A percentile compares a stretch with the other conserved stretches of the same genome.
phyloP scores from a whole-genome alignment of 192 early-diverging fungal genomes.

The Coemansia sp. region DNA sequence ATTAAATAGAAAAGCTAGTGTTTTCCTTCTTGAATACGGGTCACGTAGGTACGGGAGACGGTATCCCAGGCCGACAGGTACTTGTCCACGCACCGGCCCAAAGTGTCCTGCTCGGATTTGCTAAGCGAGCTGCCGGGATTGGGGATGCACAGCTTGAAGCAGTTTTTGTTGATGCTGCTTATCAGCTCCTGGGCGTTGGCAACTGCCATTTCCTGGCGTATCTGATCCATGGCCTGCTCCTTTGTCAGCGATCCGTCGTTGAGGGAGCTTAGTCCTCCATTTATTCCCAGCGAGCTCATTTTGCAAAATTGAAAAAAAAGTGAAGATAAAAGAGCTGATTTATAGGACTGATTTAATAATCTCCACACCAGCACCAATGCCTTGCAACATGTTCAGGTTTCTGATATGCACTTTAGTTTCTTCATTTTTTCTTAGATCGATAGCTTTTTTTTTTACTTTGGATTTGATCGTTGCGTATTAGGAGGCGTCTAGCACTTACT shows the following conservation, averaged over 20 bases:
- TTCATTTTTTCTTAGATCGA: too few relatives aligned
- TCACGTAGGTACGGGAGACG: constrained; percentile 72
- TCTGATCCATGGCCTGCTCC: constrained; percentile 75
- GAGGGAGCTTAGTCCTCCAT: neutral
- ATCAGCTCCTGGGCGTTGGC: constrained; percentile 82
- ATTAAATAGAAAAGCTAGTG: neutral
- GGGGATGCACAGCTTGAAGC: constrained; percentile 77
- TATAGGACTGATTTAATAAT: neutral
- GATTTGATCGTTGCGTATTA: too few relatives aligned
- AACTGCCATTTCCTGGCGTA: constrained; percentile 77
- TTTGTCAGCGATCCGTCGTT: constrained; percentile 42
- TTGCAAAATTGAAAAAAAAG: constrained; percentile 1
- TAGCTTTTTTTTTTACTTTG: too few relatives aligned
- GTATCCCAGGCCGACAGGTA: constrained; percentile 89
- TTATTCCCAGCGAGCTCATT: constrained; percentile 14
- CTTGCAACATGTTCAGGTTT: too few relatives aligned
- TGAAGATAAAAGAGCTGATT: neutral
- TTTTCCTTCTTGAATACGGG: constrained; percentile 68
- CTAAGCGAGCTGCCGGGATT: constrained; percentile 70
- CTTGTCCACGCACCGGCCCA: constrained; percentile 81
- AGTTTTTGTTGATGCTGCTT: constrained; percentile 86
- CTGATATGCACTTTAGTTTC: too few relatives aligned
- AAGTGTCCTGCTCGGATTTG: constrained; percentile 68
- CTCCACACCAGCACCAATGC: too few relatives aligned
- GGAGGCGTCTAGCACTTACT: too few relatives aligned